phyloP scores from a whole-genome alignment of 2,329 filamentous ascomycete genomes.

The Cordyceps cateniannulata region DNA sequence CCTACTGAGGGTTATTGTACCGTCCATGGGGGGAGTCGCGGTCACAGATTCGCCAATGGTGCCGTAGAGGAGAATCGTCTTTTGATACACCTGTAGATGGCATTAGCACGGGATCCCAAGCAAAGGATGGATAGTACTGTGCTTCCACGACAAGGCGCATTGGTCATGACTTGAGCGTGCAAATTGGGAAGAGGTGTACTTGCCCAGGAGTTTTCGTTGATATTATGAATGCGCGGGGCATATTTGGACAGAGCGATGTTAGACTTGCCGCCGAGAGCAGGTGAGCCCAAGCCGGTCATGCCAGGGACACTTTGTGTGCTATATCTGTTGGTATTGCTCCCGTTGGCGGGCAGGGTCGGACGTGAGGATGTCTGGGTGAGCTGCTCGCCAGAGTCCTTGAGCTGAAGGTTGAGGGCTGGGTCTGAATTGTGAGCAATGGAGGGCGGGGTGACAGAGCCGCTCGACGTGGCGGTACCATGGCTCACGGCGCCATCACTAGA shows the following conservation, averaged over 20 bases:
- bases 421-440: conserved; percentile 63
- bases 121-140: background rate
- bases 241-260: conserved; percentile 66
- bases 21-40: conserved; percentile 64
- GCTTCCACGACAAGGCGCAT: background rate
- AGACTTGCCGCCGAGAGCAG: conserved; percentile 46
- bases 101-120: background rate
- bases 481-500: conserved; percentile 53
- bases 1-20: conserved; percentile 70
- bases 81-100: conserved; percentile 71
- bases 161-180: background rate
- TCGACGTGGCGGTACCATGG: conserved; percentile 56
- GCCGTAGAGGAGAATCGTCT: conserved; percentile 75
- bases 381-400: conserved; percentile 36
- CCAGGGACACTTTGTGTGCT: conserved; percentile 47
- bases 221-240: conserved; percentile 71
- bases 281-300: conserved; percentile 55
- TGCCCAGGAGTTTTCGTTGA: conserved; percentile 82
- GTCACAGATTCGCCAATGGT: conserved; percentile 68
- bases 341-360: conserved; percentile 29
- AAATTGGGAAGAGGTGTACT: conserved; percentile 23
- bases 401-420: conserved; percentile 55
- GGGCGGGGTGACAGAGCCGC: conserved; percentile 67
- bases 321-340: conserved; percentile 46
- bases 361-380: conserved; percentile 24